A percentile compares a stretch with the other conserved stretches of the same genome.
Conservation (phyloP, 345 rosid genomes). For the Camelina laxa region DNA sequence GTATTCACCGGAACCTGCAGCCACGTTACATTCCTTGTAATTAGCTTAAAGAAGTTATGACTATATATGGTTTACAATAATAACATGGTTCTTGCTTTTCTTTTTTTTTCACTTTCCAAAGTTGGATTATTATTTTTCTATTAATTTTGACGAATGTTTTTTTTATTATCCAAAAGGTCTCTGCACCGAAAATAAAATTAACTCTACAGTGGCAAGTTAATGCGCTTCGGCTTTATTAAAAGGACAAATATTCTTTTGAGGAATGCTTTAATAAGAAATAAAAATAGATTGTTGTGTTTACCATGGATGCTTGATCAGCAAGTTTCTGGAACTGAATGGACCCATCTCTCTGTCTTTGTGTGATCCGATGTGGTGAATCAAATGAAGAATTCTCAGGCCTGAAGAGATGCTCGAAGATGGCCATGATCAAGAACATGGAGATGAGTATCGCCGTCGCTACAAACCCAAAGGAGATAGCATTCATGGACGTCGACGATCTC, state of each 20-base stretch:
- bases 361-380: constrained; percentile 51
- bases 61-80: not conserved
- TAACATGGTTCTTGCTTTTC: too few relatives aligned
- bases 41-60: not conserved
- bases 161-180: not conserved
- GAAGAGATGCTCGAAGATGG: constrained; percentile 88
- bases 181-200: constrained; percentile 36
- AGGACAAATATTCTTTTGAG: constrained; percentile 36
- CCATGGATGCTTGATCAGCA: constrained; percentile 45
- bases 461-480: constrained; percentile 84
- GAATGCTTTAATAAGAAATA: constrained; percentile 24
- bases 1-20: constrained; percentile 50
- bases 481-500: constrained; percentile 74
- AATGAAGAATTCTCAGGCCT: constrained; percentile 68
- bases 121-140: constrained; percentile 11
- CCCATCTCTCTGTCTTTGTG: constrained; percentile 45
- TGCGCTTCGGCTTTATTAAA: constrained; percentile 37
- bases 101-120: constrained; percentile 20
- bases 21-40: not conserved
- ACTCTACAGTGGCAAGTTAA: constrained; percentile 29
- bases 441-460: constrained; percentile 93
- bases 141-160: constrained; percentile 15
- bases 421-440: constrained; percentile 94
- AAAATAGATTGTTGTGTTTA: not conserved
- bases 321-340: constrained; percentile 41